These are phyloP conservation scores for Ascobolus immersus DNA, from an alignment of 495 filamentous ascomycete species.

Conservation along the genomic window DNA sequence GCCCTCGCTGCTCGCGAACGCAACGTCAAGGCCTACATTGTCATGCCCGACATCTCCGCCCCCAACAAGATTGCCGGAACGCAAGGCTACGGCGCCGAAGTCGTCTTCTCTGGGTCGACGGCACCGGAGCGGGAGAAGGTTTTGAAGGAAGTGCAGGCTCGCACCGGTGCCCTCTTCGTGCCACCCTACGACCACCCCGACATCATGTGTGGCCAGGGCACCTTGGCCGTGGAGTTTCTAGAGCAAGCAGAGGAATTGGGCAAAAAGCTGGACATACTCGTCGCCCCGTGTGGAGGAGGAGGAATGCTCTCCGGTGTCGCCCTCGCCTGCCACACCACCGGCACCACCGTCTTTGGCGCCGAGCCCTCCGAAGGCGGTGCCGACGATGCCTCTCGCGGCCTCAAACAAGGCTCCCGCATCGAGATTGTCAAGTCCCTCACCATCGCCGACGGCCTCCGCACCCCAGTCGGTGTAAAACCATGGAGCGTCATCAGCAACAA, in stretches of 20 bases:
- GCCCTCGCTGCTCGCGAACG: conserved; percentile 51
- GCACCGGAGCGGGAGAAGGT: conserved; percentile 57
- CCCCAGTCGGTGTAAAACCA: conserved; percentile 50
- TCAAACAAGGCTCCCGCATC: conserved; percentile 35
- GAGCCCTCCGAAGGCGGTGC: conserved; percentile 68
- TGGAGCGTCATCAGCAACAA: conserved; percentile 60
- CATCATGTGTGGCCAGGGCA: conserved; percentile 80
- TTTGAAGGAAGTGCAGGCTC: conserved; percentile 33
- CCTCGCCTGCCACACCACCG: conserved; percentile 40
- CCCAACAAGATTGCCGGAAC: conserved; percentile 72
- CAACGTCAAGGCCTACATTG: conserved; percentile 41
- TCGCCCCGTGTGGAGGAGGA: conserved; percentile 71
- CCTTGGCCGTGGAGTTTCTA: conserved; percentile 58
- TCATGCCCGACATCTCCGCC: conserved; percentile 71
- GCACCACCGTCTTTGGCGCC: conserved; percentile 58
- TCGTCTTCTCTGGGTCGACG: conserved; percentile 65
- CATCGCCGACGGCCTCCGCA: conserved; percentile 73
- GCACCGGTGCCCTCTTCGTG: conserved; percentile 50
- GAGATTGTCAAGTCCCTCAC: conserved; percentile 45
- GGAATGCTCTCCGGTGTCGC: conserved; percentile 70
- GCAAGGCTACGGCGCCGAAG: conserved; percentile 40
- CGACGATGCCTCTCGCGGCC: conserved; percentile 51
- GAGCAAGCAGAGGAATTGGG: conserved; percentile 33
- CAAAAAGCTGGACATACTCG: conserved; percentile 23
- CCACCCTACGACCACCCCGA: conserved; percentile 82